Evolutionary conservation across 306 rosid species (phyloP), one percentile per base, ranked within the genome.

Genomic region (Cucurbita ficifolia): DNA sequence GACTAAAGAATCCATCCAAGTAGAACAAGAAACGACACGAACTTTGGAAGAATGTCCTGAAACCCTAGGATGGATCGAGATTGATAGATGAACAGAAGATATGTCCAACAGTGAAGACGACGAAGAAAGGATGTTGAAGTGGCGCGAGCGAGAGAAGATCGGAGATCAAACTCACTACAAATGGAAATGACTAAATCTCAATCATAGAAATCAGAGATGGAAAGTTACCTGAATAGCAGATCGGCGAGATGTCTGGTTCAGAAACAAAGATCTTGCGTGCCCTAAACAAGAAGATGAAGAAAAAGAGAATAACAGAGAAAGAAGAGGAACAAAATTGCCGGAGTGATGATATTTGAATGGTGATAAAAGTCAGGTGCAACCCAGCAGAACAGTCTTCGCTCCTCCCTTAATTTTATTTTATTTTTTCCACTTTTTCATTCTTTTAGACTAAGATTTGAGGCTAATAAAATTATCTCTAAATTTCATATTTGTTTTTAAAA

Each of bases 221-320:
- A 24, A 24, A 48, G 22, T 8, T 8, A 70, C 74, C 74, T 69
- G 21, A 22, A 10, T 4, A 7, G 43, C 57, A 70, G 58, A 70
- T 70, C 74, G 74, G 58, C 29, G 45, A 70, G 58, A 70, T 8
- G 17, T 49, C 58, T 35, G 58, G 58, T 49, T 49, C 16, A 14
- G 59, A 70, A 70, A 24, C 24, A 49, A 70, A 70, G 58, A 70
- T 49, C 43, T 48, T 49, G 74, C 50, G 58, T 22, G 74, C 74
- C 74, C 74, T 70, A 70, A 68, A n/a, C 10, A 18, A 40, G 18
- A 65, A 19, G 33, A 65, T 29, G 33, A 29, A 29, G 33, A 29
- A 29, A 29, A 12, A 12, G 72, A 48, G 7, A 6, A 36, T 2
- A 16, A 0, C 14, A 29, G 18, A 6, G 67, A 60, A 51, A 43